phyloP scores from a whole-genome alignment of 1,284 basidiomycete genomes.

The Tilletia setariae region DNA sequence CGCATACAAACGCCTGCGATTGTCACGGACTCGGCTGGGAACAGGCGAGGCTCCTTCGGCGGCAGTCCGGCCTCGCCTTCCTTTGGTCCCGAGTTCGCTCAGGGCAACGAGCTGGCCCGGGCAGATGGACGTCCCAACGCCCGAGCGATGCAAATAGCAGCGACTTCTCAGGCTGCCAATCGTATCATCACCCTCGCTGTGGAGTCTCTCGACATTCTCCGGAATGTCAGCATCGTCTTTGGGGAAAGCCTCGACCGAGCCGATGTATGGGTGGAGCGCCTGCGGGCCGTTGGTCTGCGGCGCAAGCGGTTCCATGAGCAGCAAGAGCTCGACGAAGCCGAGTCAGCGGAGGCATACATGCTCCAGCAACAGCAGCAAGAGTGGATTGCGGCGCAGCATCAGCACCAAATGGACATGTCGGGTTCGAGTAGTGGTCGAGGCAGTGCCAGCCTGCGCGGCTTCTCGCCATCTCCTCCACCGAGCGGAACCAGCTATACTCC shows the following conservation, averaged over 20 bases:
- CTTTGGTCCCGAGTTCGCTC: background rate
- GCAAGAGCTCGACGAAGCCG: constrained; percentile 28
- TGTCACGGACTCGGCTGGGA: constrained; percentile 25
- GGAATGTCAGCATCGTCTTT: constrained; percentile 77
- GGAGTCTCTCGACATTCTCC: constrained; percentile 86
- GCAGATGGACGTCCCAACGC: too few relatives aligned
- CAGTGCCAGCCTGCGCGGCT: constrained; percentile 21
- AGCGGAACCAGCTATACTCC: constrained; percentile 15
- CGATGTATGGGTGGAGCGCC: constrained; percentile 68
- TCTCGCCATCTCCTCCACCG: constrained; percentile 30
- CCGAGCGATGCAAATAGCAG: constrained; percentile 19
- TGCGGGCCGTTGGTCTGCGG: constrained; percentile 41
- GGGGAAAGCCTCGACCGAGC: constrained; percentile 82
- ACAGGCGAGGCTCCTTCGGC: constrained; percentile 34
- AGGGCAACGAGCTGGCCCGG: constrained; percentile 7
- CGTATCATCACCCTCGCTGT: constrained; percentile 77
- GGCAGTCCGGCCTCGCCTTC: constrained; percentile 10
- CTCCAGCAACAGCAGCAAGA: constrained; percentile 3
- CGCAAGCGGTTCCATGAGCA: constrained; percentile 44
- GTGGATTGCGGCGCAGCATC: background rate
- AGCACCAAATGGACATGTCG: constrained; percentile 26
- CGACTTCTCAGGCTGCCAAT: constrained; percentile 66
- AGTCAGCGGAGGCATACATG: constrained; percentile 18
- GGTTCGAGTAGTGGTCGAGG: constrained; percentile 33
- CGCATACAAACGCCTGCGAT: constrained; percentile 25